phyloP scores from a whole-genome alignment of 139 green algal genomes.

The Desmodesmus armatus region DNA sequence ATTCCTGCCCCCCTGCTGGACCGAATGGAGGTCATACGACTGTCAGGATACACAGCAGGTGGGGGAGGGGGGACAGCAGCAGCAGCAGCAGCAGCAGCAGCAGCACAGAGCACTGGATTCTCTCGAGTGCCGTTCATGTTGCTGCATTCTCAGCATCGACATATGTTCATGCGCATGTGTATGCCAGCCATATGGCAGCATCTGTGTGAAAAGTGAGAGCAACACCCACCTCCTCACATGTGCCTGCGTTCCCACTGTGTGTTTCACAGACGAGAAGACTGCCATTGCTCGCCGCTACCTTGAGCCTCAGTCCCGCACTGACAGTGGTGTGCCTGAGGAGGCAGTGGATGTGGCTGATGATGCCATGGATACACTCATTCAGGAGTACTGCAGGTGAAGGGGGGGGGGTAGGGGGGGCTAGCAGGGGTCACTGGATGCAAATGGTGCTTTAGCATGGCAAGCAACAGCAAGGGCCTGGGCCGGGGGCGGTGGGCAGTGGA shows the following conservation, averaged over 20 bases:
- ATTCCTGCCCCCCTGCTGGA: constrained; percentile 96
- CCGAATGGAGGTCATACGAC: constrained; percentile 94
- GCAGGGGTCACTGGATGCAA: background rate
- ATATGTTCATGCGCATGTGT: no score
- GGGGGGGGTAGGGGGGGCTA: background rate
- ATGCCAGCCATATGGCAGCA: no score
- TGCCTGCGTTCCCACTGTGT: background rate
- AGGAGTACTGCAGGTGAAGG: constrained; percentile 83
- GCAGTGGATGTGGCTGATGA: constrained; percentile 78
- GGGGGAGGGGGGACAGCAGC: no score
- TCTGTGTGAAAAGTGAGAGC: no score
- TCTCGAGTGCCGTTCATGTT: no score
- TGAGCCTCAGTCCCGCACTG: constrained; percentile 77
- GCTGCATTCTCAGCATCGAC: no score
- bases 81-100: no score
- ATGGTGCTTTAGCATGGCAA: no score
- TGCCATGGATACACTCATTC: constrained; percentile 86
- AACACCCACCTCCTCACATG: background rate
- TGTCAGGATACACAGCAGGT: constrained; percentile 52
- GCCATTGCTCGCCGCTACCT: constrained; percentile 95
- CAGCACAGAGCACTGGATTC: no score
- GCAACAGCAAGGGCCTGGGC: no score
- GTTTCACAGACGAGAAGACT: constrained; percentile 83
- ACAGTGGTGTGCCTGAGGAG: constrained; percentile 79
- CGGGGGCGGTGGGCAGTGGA: no score